Evolutionary conservation across 1,284 basidiomycete species (phyloP), one percentile per base, ranked within the genome.

Genomic region (Cutaneotrichosporon sp.): DNA sequence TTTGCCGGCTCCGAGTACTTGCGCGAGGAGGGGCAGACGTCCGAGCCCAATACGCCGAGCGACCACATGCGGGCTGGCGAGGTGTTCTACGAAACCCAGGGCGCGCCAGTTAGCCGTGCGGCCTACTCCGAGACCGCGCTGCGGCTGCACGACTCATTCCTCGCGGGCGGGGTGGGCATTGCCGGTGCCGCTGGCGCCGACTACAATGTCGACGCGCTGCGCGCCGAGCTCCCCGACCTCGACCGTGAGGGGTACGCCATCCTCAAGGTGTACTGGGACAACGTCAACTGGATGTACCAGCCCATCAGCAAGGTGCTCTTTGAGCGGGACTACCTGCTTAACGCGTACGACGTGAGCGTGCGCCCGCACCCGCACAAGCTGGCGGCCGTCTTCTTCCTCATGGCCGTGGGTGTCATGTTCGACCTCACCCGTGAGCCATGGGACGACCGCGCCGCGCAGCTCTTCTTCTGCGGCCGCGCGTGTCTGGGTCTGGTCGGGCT

Each of bases 251-350:
- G 73, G 2, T 63, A 66, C 53, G 58, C 49, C 14, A 58, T 78
- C 56, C 67, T 70, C 29, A 67, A 70, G 62, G 72, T 66, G 31
- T 80, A 79, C 56, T 79, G 75, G 75, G 73, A 78, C 55, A 75
- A 80, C 58, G 78, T 79, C n/a, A 74, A 75, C 60, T 79, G 78
- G 78, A 78, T 79, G 77, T 66, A 75, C 61, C 74, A 75, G 59
- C 65, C 68, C n/a, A 65, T 78, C n/a, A 72, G 72, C 13, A 62
- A 71, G 33, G 54, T 65, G 1, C 74, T 75, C 56, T 77, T 80
- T 54, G 76, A 79, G 34, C 64, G 59, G n/a, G 75, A 79, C 59
- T 73, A 76, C 58, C 64, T 79, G n/a, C 54, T 70, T 22, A 67
- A 62, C 36, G 78, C 76, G 6, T 80, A 80, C 59, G 72, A 74